Conservation (phyloP, 768 basidiomycete species). For the Suillus bovinus region DNA sequence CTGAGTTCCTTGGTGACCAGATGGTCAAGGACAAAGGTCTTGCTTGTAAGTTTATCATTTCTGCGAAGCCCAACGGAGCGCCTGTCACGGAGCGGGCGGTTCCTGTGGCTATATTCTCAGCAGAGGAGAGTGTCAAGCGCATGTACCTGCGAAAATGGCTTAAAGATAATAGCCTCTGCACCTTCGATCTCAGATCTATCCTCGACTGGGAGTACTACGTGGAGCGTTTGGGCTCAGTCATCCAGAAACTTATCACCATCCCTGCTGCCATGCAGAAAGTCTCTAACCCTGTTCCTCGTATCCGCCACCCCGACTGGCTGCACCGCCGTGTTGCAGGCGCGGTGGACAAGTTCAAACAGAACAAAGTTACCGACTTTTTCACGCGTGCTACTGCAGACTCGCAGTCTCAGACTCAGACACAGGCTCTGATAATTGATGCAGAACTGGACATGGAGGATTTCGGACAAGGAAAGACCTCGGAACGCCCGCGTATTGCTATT, state of each 20-base stretch:
- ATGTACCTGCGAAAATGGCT: slow-evolving; percentile 95
- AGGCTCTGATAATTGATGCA: slow-evolving; percentile 8
- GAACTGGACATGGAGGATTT: slow-evolving; percentile 68
- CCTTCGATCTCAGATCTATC: slow-evolving; percentile 91
- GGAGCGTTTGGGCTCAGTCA: slow-evolving; percentile 94
- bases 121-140: slow-evolving; percentile 88
- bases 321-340: slow-evolving; percentile 85
- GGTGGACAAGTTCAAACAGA: slow-evolving; percentile 97
- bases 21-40: slow-evolving; percentile 99
- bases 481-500: slow-evolving; percentile 49
- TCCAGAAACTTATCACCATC: slow-evolving; percentile 98
- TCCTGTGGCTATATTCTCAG: slow-evolving; percentile 96
- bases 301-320: slow-evolving; percentile 97
- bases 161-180: slow-evolving; percentile 84
- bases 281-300: slow-evolving; percentile 91
- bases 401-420: slow-evolving; percentile 17
- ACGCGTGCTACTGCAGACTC: slow-evolving; percentile 16
- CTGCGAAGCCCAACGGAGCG: slow-evolving; percentile 86
- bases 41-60: slow-evolving; percentile 99
- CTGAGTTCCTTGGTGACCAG: slow-evolving; percentile 95
- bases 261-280: slow-evolving; percentile 99
- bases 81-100: slow-evolving; percentile 97
- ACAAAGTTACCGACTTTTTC: slow-evolving; percentile 97
- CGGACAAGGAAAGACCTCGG: slow-evolving; percentile 25
- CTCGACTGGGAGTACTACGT: slow-evolving; percentile 99